Evolutionary conservation across 768 basidiomycete species (phyloP), one percentile per base, ranked within the genome.

Genomic region (Hericium rajendrae): DNA sequence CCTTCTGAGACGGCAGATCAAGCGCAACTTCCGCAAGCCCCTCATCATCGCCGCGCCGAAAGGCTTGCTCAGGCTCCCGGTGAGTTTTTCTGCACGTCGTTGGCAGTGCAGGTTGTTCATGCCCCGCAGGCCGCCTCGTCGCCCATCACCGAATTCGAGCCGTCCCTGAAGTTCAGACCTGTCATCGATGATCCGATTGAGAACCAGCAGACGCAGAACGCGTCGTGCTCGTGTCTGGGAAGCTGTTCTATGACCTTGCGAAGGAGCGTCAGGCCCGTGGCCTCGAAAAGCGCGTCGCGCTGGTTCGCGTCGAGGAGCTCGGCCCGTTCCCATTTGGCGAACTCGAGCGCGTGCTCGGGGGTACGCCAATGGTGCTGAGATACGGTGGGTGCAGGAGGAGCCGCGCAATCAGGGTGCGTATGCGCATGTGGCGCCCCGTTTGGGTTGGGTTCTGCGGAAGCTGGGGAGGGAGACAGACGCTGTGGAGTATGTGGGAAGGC

Each of bases 351-450:
- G 73, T 73, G 1, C 69, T 94, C 37, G 51, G 61, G 41, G 61
- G 2, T 90, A 88, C 64, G 49, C 49, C 3, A 55, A 65, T 16
- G 77, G 70, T 0, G 60, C 63, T 3, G 77, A 82, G 54, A 65
- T 79, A 37, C 48, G 78, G 8, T 95, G 88, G 83, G 73, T 90
- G 16, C 93, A 97, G 67, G 93, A 94, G 66, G 93, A 94, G 66
- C 85, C 92, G 2, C 80, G 75, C 66, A 95, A 97, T 66, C 92
- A 94, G 69, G 93, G 93, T 2, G 81, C 86, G 2, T 94, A 78
- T 74, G 68, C 72, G 12, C 86, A 90, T 71, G 86, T 91, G 46
- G 69, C 67, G 39, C 73, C 74, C 1, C 74, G 91, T 62, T 70
- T 92, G 55, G 71, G 72, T 6, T 66, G 61, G 20, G 77, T 91